Evolutionary conservation across 176 grass and related monocot genomes (phyloP).

Genomic region (Triticum monococcum): DNA sequence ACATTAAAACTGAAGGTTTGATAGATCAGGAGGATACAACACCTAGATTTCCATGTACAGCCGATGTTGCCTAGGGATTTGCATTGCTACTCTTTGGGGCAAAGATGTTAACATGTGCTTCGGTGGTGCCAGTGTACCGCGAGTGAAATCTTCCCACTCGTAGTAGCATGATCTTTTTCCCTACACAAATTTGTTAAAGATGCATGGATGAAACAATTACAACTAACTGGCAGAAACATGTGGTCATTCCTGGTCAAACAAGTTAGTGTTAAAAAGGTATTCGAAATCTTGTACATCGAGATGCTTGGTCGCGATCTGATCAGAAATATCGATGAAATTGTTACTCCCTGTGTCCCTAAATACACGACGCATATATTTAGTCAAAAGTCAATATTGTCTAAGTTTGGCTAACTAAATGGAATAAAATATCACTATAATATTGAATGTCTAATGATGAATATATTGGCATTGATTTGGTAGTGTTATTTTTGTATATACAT

Average conservation of each 20-base stretch:
- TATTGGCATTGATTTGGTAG: no score
- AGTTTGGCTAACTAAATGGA: no score
- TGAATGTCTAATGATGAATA: no score
- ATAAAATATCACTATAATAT: no score
- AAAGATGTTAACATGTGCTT: conserved; percentile 22
- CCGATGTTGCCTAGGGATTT: conserved; percentile 19
- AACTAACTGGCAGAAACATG: background rate
- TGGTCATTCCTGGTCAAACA: background rate
- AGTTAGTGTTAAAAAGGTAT: no score
- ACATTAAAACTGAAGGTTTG: conserved; percentile 91
- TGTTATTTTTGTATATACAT: no score
- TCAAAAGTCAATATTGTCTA: no score
- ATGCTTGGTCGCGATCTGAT: no score
- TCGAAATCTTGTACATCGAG: no score
- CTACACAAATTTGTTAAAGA: background rate
- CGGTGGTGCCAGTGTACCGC: background rate
- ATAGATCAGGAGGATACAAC: conserved; percentile 14
- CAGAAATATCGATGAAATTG: no score
- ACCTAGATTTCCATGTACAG: conserved; percentile 49
- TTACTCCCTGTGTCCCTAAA: no score
- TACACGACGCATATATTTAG: no score
- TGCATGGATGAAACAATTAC: background rate
- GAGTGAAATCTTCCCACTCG: background rate
- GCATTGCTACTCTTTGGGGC: background rate
- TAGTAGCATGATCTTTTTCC: background rate